Evolutionary conservation across 352 stramenopile genomes (phyloP).

Genomic region (Phytophthora pisi): DNA sequence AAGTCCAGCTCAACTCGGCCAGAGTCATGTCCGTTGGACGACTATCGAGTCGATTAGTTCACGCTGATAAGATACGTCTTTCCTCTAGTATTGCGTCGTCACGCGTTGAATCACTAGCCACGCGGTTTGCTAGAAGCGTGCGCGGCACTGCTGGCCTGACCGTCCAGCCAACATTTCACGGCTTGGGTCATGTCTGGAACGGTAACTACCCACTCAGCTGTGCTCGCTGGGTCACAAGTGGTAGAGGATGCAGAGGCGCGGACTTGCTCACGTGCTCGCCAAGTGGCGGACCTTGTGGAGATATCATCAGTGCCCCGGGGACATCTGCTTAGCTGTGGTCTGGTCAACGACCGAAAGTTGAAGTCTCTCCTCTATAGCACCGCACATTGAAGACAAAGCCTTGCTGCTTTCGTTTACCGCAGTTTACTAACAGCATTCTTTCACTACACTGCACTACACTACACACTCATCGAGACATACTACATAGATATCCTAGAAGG

Average conservation of each 20-base stretch:
- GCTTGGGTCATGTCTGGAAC: constrained; percentile 12
- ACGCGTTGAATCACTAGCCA: constrained; percentile 7
- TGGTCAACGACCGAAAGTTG: constrained; percentile 21
- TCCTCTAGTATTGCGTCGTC: constrained; percentile 14
- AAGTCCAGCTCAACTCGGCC: neutral
- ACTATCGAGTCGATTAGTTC: constrained; percentile 3
- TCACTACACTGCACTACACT: neutral
- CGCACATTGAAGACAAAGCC: constrained; percentile 2
- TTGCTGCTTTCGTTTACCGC: constrained; percentile 6
- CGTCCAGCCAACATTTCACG: constrained; percentile 13
- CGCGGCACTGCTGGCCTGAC: constrained; percentile 5
- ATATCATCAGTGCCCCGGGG: constrained; percentile 1
- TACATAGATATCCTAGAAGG: constrained; percentile 31
- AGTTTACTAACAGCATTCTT: constrained; percentile 10
- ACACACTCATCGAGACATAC: neutral
- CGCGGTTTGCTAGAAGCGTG: constrained; percentile 21
- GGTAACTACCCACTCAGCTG: constrained; percentile 19
- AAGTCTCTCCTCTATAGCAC: constrained; percentile 3
- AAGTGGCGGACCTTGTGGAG: constrained; percentile 27
- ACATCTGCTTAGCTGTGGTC: constrained; percentile 11
- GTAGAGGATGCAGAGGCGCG: constrained; percentile 14
- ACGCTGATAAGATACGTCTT: constrained; percentile 15
- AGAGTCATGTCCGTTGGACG: neutral
- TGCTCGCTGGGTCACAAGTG: constrained; percentile 5
- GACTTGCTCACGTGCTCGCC: constrained; percentile 21